phyloP scores from a whole-genome alignment of 2,329 filamentous ascomycete species.

The Nannizzia gypsea region DNA sequence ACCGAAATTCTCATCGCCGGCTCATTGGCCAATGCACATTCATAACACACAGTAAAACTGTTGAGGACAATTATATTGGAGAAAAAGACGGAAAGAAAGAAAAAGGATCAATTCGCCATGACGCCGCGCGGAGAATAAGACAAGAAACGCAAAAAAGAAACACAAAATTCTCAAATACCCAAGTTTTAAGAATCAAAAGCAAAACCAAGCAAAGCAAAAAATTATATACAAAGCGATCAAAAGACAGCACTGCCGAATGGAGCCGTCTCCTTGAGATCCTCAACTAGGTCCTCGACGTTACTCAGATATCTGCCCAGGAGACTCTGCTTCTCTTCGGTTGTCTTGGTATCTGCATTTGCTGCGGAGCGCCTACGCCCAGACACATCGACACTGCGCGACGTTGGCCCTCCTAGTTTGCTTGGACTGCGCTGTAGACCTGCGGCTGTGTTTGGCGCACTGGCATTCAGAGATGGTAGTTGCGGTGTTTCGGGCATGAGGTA shows the following conservation, averaged over 20 bases:
- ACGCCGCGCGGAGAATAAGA: not conserved
- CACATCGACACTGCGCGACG: conserved; percentile 33
- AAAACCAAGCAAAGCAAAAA: not conserved
- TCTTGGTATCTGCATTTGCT: conserved; percentile 38
- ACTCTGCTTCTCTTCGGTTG: conserved; percentile 69
- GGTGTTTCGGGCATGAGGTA: conserved; percentile 89
- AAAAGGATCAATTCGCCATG: not conserved
- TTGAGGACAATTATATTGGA: not conserved
- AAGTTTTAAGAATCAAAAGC: not conserved
- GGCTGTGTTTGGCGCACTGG: conserved; percentile 25
- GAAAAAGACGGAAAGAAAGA: not conserved
- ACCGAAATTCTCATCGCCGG: not conserved
- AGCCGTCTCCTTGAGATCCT: conserved; percentile 67
- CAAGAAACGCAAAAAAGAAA: not conserved
- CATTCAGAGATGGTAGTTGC: conserved; percentile 14
- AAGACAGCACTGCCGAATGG: conserved; percentile 52
- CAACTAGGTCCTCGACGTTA: conserved; percentile 74
- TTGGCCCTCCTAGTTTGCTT: conserved; percentile 50
- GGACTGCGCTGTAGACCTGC: conserved; percentile 53
- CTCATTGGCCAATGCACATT: not conserved
- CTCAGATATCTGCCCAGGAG: conserved; percentile 65
- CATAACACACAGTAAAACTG: not conserved
- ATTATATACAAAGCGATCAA: conserved; percentile 4
- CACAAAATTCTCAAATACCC: not conserved
- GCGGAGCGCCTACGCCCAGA: conserved; percentile 22